Conservation (phyloP, 148 eudicot species). For the Silene conica region DNA sequence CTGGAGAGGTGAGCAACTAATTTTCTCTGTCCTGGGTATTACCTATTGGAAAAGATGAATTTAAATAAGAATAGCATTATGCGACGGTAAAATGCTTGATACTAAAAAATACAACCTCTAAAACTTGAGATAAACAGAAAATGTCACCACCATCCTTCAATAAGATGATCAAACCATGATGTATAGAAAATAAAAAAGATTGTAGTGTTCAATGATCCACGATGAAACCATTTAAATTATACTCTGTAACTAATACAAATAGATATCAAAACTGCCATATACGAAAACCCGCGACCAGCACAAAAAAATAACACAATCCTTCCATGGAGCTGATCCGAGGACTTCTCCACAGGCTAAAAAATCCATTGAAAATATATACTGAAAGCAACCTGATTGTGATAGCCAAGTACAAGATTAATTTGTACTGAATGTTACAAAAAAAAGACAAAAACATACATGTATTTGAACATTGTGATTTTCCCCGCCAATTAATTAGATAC, state of each 20-base stretch:
- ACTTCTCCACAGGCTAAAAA: too few species aligned
- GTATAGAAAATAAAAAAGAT: not conserved
- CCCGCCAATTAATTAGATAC: not conserved
- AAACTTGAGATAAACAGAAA: not conserved
- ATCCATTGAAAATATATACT: too few species aligned
- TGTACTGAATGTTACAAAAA: too few species aligned
- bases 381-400: too few species aligned
- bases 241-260: too few species aligned
- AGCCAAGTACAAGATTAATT: too few species aligned
- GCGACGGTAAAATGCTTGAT: too few species aligned
- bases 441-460: too few species aligned
- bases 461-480: too few species aligned
- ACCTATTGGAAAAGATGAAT: not conserved
- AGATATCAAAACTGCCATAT: too few species aligned
- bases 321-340: too few species aligned
- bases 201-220: not conserved
- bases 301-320: not conserved
- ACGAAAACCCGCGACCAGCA: too few species aligned
- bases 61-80: not conserved
- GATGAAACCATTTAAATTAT: not conserved
- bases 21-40: not conserved
- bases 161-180: not conserved
- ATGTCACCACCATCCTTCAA: not conserved
- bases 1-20: slow-evolving; percentile 10
- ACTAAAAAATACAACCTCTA: not conserved